Evolutionary conservation across 495 filamentous ascomycete genomes (phyloP), one percentile per base, ranked within the genome.

Genomic region (Penicillium herquei): DNA sequence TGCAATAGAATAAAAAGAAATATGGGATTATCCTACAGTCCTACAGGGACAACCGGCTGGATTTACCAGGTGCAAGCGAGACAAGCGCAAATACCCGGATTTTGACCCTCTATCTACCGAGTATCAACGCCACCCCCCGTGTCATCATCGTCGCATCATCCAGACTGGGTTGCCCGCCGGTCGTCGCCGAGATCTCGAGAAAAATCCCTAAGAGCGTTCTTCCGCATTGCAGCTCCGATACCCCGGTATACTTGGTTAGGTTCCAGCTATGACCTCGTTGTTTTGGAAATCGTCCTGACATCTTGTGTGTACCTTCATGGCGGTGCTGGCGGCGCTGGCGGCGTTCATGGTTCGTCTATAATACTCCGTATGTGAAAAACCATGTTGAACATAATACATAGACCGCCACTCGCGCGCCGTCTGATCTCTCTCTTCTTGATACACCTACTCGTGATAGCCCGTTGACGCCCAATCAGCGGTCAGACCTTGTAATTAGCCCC

Each of bases 71-170:
- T 52, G 17, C 51, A 48, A 49, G 52, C 49, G 50, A 56, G 45
- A 39, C 50, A 54, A 50, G 53, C 50, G 58, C 50, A 52, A 39
- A 21, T 44, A 32, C 49, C 44, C 30, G 41, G 48, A 31, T 35
- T 9, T 14, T 33, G n/a, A 16, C 17, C 41, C n/a, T 21, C 45
- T 44, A 51, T 47, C 35, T 43, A 18, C 51, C 51, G 47, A 50
- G 30, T 31, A 50, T 52, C 50, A 50, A 51, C 64, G 64, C 64
- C 64, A 67, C 62, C 51, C 51, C 51, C 61, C 52, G 61, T 64
- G 58, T 62, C 64, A 65, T 68, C 65, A 68, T 68, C 54, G 57
- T 57, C 46, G 59, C 63, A 68, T 68, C 65, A 68, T 68, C 40
- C 58, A 65, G 47, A n/a, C 43, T 37, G 48, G 21, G 43, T 39